Base-by-base conservation (phyloP, 768 basidiomycete species). In the Clavulina sp. region DNA sequence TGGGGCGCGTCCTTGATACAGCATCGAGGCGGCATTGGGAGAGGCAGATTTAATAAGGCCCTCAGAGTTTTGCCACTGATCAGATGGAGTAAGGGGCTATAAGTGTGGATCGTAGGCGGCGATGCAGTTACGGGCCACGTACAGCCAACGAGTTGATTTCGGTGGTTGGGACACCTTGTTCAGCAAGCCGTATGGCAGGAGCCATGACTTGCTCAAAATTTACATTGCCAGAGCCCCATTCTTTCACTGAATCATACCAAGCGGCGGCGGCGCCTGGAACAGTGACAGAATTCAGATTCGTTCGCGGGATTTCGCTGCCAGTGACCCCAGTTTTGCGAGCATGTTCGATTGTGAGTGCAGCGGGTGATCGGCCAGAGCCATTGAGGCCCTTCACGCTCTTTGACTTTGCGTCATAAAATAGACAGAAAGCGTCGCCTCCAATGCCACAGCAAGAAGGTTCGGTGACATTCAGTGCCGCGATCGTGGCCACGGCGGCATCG, bases 401-500 rank as follows among this genome's bases (percentile, higher is more conserved):
- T 3, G 78, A 73, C 58, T 77, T 74, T 3, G 84, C 86, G 60
- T 95, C 79, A 60, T 80, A 97, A 68, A 85, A 96, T 19, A 99
- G 71, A 62, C 91, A 93, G 62, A 93, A 93, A 5, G 85, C 86
- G 61, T 89, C 86, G 36, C 86, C 86, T 60, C 89, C 91, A 52
- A 95, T 86, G n/a, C 92, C 92, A 62, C 87, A 89, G 56, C 68
- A 82, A 58, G 77, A 82, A 26, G 80, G 62, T 57, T 29, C 50
- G 7, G 53, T 52, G 4, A 50, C 57, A 64, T 95, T 96, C 59
- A 99, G 64, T 16, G 89, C 92, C 3, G 81, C 91, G 47, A 91
- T 84, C 2, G 79, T 82, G 26, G 95, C 95, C 18, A 96, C 91
- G 4, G 95, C 92, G 28, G 89, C 88, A 67, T 95, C 89, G 55